phyloP scores from a whole-genome alignment of 202 grass and related monocot species.

The Carex sylvatica region DNA sequence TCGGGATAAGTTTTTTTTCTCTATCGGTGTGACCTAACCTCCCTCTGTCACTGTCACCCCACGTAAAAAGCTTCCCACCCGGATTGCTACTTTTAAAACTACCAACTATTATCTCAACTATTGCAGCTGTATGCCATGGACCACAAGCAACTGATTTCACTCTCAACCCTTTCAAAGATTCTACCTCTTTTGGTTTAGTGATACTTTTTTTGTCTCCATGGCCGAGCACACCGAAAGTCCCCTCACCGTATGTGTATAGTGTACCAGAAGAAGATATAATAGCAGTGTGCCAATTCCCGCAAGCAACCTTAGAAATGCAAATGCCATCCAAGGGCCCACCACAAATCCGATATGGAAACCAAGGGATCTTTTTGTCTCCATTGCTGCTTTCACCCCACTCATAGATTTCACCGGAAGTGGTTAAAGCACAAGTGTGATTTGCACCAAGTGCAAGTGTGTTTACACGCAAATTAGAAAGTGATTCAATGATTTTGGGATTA shows the following conservation, averaged over 20 bases:
- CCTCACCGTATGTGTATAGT: constrained; percentile 84
- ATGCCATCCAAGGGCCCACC: constrained; percentile 59
- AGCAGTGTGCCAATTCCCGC: constrained; percentile 87
- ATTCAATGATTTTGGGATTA: constrained; percentile 71
- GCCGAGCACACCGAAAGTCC: constrained; percentile 91
- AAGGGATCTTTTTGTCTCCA: constrained; percentile 47
- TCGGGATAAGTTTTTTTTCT: constrained; percentile 60
- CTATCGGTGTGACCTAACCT: constrained; percentile 74
- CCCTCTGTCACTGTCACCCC: constrained; percentile 78
- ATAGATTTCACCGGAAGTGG: constrained; percentile 76
- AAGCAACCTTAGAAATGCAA: constrained; percentile 68
- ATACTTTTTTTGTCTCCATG: constrained; percentile 63
- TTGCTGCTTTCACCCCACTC: constrained; percentile 68
- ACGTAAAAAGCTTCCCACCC: constrained; percentile 83
- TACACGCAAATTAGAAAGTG: constrained; percentile 51
- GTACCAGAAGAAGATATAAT: constrained; percentile 73
- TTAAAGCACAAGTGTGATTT: constrained; percentile 74
- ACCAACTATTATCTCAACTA: constrained; percentile 65
- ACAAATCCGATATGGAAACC: constrained; percentile 75
- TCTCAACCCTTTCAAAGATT: constrained; percentile 75
- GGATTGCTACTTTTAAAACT: constrained; percentile 68
- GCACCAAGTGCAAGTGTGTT: constrained; percentile 72
- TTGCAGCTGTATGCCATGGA: constrained; percentile 88
- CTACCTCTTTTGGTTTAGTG: constrained; percentile 68
- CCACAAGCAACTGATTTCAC: constrained; percentile 78